A percentile compares a stretch with the other conserved stretches of the same genome.
phyloP scores from a whole-genome alignment of 2,329 filamentous ascomycete species.

The Pseudogymnoascus sp. region DNA sequence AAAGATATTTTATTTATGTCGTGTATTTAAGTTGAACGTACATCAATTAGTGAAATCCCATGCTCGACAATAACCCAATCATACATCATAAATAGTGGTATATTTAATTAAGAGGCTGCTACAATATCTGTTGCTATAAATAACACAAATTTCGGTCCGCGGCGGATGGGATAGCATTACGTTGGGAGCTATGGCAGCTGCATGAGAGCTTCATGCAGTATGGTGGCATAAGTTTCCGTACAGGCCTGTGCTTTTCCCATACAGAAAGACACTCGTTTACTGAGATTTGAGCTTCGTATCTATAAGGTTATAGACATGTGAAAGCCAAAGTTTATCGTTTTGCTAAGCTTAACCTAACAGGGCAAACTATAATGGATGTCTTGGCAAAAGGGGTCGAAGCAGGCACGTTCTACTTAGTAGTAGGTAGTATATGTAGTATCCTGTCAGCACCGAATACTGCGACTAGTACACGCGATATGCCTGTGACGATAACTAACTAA shows the following conservation, averaged over 20 bases:
- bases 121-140: background rate
- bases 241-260: too few relatives aligned
- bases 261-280: too few relatives aligned
- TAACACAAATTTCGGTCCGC: background rate
- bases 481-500: background rate
- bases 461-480: background rate
- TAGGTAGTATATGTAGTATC: background rate
- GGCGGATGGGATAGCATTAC: too few relatives aligned
- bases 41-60: background rate
- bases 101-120: background rate
- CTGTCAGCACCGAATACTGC: background rate
- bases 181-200: too few relatives aligned
- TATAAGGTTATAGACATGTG: background rate
- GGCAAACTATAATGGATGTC: background rate
- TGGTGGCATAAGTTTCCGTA: too few relatives aligned
- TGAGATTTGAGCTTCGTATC: too few relatives aligned
- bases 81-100: background rate
- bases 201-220: too few relatives aligned
- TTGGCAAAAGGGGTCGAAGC: background rate
- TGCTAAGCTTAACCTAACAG: background rate
- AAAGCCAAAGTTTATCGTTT: background rate
- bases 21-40: background rate
- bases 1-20: too few relatives aligned
- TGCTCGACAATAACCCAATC: background rate
- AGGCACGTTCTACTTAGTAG: background rate